phyloP scores from a whole-genome alignment of 768 basidiomycete genomes.

The Suillus weaverae region DNA sequence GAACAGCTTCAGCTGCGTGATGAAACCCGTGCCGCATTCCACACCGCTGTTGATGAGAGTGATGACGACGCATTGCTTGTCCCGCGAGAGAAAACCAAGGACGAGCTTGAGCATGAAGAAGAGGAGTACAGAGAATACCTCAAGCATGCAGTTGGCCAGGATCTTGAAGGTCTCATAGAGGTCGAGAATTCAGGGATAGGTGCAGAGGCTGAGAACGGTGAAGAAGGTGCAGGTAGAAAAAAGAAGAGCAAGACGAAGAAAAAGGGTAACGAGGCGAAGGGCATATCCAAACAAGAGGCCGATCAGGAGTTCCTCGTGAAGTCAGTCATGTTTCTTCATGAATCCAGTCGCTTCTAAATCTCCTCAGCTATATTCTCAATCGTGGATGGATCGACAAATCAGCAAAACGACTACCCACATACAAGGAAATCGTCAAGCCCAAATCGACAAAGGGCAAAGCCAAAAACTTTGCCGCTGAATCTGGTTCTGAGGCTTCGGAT shows the following conservation, averaged over 20 bases:
- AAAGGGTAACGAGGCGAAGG: constrained; percentile 34
- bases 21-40: constrained; percentile 87
- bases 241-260: constrained; percentile 34
- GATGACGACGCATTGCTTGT: constrained; percentile 68
- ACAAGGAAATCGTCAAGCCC: constrained; percentile 66
- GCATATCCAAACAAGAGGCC: constrained; percentile 23
- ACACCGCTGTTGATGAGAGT: constrained; percentile 40
- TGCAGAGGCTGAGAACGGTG: constrained; percentile 25
- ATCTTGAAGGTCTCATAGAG: constrained; percentile 66
- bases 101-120: constrained; percentile 75
- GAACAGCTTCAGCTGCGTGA: constrained; percentile 74
- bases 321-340: constrained; percentile 45
- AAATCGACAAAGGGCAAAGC: constrained; percentile 17
- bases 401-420: constrained; percentile 75
- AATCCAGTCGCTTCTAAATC: not conserved
- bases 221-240: constrained; percentile 27
- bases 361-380: constrained; percentile 86
- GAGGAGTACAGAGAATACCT: constrained; percentile 85
- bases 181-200: constrained; percentile 35
- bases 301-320: constrained; percentile 82
- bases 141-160: constrained; percentile 76
- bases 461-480: constrained; percentile 18
- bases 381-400: constrained; percentile 95
- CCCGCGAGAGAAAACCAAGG: constrained; percentile 73
- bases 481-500: constrained; percentile 16